Base-by-base conservation (phyloP, 371 early-diverging fungal species). In the Fennellomyces sp. region DNA sequence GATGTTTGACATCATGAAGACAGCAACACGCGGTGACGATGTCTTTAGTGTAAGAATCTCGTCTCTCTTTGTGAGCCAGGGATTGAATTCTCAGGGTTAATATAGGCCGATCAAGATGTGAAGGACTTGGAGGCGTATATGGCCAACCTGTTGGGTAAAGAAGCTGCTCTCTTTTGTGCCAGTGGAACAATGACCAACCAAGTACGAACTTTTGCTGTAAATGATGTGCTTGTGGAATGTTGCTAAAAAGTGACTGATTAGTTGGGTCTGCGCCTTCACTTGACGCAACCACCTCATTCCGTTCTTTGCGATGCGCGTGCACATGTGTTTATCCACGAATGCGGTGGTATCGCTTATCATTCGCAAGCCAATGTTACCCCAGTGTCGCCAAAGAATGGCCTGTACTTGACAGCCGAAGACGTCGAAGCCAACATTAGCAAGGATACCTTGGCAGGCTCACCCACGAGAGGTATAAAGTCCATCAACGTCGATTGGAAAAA, bases 1-100 rank as follows among this genome's bases (percentile, higher is more conserved):
- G 13, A 96, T 97, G 96, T 86, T 88, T 60, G 78, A 85, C 6
- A 82, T 86, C 17, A 94, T 96, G 94, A 74, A 83, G 49, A 35
- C 63, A 7, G 88, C 94, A 2, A 78, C 82, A 0, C 84, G 90
- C 15, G 94, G 94, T 13, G 97, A 96, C 69, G 95, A 96, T 75
- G 95, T 96, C 4, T 93, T 83, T 57, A 81, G 77, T 33, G 93
- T 88, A 70, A 66, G 60, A n/a, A 11, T 35, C 15, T 1, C 15
- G 15, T 1, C 1, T 11, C 2, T 5, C 13, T 39, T 39, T 39
- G 39, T 39, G n/a, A 39, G 7, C 39, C 13, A 13, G 13, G 13
- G 5, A 13, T 39, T 39, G 5, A 5, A 39, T 39, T 11, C 12
- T 33, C 5, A 33, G 12, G 5, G 33, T 33, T 33, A 33, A n/a